A percentile compares a stretch with the other conserved stretches of the same genome.
Conservation (phyloP, 179 eudicot genomes). For the Corrigiola litoralis region DNA sequence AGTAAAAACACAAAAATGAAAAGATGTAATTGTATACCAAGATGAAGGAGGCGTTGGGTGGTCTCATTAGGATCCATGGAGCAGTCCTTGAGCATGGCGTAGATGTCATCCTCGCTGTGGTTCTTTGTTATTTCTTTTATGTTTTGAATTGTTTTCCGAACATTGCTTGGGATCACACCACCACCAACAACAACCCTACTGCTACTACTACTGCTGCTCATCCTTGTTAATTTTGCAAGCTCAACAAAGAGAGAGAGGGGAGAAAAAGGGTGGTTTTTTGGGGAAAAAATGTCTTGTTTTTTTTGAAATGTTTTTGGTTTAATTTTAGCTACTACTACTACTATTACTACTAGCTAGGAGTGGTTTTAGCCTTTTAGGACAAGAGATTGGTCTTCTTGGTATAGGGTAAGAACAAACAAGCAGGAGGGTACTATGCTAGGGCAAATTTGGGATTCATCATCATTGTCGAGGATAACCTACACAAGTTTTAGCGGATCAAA, state of each 20-base stretch:
- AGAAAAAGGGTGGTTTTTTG: not conserved
- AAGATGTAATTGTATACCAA: slow-evolving; percentile 24
- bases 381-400: too few relatives aligned
- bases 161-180: slow-evolving; percentile 48
- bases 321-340: too few relatives aligned
- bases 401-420: too few relatives aligned
- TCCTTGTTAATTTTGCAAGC: slow-evolving; percentile 18
- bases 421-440: too few relatives aligned
- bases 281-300: too few relatives aligned
- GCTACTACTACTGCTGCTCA: slow-evolving; percentile 32
- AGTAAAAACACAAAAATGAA: not conserved
- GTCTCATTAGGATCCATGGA: slow-evolving; percentile 79
- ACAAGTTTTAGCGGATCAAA: too few relatives aligned
- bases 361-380: too few relatives aligned
- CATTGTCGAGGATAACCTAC: too few relatives aligned
- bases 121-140: slow-evolving; percentile 61
- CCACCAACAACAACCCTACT: too few relatives aligned
- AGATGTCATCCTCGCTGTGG: slow-evolving; percentile 66
- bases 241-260: not conserved
- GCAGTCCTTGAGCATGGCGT: slow-evolving; percentile 66
- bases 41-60: slow-evolving; percentile 52
- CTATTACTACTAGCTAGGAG: too few relatives aligned
- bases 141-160: slow-evolving; percentile 41
- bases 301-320: too few relatives aligned
- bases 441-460: too few relatives aligned